Conservation (phyloP, 495 filamentous ascomycete species). For the Aspergillus mulundensis region DNA sequence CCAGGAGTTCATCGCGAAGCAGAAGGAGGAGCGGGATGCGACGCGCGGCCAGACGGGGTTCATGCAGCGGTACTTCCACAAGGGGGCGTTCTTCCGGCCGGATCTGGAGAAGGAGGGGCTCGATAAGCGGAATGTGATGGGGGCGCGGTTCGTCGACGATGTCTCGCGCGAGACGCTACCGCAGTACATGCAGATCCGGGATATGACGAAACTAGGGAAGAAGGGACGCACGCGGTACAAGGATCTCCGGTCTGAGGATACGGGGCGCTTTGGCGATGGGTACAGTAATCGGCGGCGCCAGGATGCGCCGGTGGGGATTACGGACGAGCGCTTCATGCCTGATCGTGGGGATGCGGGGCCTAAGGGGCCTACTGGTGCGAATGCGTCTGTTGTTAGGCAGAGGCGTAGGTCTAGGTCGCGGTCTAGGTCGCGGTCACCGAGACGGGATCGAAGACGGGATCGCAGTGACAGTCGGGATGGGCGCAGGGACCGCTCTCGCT, state of each 20-base stretch:
- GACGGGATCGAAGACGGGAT: constrained; percentile 27
- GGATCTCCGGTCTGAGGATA: constrained; percentile 89
- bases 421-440: constrained; percentile 33
- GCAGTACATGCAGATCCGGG: constrained; percentile 88
- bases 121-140: constrained; percentile 75
- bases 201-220: constrained; percentile 89
- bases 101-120: constrained; percentile 70
- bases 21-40: constrained; percentile 81
- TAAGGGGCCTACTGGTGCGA: constrained; percentile 46
- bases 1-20: constrained; percentile 65
- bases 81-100: constrained; percentile 91
- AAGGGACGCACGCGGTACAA: constrained; percentile 87
- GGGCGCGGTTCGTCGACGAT: constrained; percentile 72
- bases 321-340: constrained; percentile 70
- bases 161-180: constrained; percentile 75
- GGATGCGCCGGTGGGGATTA: constrained; percentile 42
- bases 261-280: constrained; percentile 75
- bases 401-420: constrained; percentile 34
- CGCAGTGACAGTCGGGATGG: constrained; percentile 27
- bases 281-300: constrained; percentile 39
- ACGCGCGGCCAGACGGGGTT: constrained; percentile 77
- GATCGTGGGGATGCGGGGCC: constrained; percentile 46
- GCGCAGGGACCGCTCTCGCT: too few species aligned
- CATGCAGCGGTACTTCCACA: constrained; percentile 97
- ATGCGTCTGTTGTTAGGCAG: constrained; percentile 44